Evolutionary conservation across 495 filamentous ascomycete species (phyloP).

Genomic region (Penicillium manginii): DNA sequence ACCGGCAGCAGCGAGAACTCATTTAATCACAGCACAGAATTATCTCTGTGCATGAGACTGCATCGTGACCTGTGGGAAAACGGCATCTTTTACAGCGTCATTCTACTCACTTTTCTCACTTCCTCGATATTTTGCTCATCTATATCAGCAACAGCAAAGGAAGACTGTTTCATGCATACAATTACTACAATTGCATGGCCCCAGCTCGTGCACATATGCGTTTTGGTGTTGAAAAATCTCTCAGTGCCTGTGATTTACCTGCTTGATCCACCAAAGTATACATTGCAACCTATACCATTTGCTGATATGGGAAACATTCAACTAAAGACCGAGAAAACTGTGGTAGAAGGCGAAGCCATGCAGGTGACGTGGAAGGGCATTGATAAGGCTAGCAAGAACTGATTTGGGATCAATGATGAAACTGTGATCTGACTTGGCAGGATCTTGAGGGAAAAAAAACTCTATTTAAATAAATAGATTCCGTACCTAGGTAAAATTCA

Average conservation of each 20-base stretch:
- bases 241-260: conserved; percentile 37
- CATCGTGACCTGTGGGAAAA: conserved; percentile 27
- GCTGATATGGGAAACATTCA: not conserved
- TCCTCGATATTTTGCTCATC: conserved; percentile 14
- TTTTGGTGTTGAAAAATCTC: conserved; percentile 25
- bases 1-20: conserved; percentile 41
- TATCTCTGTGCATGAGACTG: conserved; percentile 14
- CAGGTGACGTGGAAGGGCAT: not conserved
- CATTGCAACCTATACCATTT: not conserved
- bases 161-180: not conserved
- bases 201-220: conserved; percentile 32
- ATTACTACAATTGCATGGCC: conserved; percentile 34
- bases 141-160: not conserved
- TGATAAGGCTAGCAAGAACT: not conserved
- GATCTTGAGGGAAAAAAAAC: not conserved
- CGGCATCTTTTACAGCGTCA: conserved; percentile 27
- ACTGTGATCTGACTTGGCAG: not conserved
- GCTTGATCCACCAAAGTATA: conserved; percentile 25
- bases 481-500: too few species aligned
- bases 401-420: not conserved
- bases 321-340: not conserved
- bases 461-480: too few species aligned
- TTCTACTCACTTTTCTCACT: conserved; percentile 21
- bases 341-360: not conserved
- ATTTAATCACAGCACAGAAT: conserved; percentile 22